phyloP scores from a whole-genome alignment of 2,329 filamentous ascomycete genomes.

The Capronia coronata region DNA sequence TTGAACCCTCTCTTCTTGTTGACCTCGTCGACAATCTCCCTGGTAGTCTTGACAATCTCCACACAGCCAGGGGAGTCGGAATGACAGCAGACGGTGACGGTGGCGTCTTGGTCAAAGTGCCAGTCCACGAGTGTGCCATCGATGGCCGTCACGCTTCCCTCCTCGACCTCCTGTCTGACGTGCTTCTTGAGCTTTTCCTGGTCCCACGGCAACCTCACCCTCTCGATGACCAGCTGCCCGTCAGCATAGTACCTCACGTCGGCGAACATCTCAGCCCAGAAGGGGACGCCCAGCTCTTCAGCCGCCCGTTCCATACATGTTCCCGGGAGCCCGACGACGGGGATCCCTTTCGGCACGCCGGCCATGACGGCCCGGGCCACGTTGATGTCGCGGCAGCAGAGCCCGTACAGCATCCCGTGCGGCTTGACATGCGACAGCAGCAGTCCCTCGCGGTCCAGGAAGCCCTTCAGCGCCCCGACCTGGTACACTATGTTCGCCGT shows the following conservation, averaged over 20 bases:
- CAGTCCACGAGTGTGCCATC: not conserved
- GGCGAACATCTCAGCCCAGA: no score
- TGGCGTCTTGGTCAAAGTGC: constrained; percentile 40
- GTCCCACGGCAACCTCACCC: no score
- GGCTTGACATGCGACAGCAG: constrained; percentile 58
- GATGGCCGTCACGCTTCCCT: no score
- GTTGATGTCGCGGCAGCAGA: constrained; percentile 48
- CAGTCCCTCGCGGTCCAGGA: constrained; percentile 51
- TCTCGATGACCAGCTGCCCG: no score
- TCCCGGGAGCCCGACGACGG: constrained; percentile 50
- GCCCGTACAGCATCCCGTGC: constrained; percentile 54
- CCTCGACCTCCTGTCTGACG: no score
- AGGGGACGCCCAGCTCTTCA: constrained; percentile 19
- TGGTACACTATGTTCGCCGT: constrained; percentile 55
- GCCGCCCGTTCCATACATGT: constrained; percentile 50
- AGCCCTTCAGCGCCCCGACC: constrained; percentile 54
- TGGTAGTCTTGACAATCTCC: constrained; percentile 38
- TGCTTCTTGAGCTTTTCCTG: no score
- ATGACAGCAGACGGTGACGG: constrained; percentile 43
- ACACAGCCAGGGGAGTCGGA: constrained; percentile 43
- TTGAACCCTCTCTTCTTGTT: no score
- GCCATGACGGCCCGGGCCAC: constrained; percentile 47
- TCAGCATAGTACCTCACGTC: no score
- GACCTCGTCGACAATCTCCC: constrained; percentile 34
- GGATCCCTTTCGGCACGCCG: constrained; percentile 45